phyloP scores from a whole-genome alignment of 306 rosid genomes.

The Glycine soja region DNA sequence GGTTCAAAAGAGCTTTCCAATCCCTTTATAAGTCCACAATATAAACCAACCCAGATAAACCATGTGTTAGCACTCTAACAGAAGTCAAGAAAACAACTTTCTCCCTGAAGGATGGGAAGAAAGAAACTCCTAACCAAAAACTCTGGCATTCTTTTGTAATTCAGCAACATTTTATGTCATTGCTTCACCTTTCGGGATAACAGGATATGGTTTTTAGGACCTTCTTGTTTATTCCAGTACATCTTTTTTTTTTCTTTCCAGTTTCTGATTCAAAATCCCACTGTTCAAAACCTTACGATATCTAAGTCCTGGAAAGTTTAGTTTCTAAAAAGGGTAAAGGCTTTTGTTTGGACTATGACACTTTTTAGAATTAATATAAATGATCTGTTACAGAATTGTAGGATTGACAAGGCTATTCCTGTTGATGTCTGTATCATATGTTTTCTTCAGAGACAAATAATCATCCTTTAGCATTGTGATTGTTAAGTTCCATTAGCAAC shows the following conservation, averaged over 20 bases:
- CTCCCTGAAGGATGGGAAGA: slow-evolving; percentile 4
- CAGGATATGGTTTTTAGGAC: background rate
- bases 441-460: background rate
- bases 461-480: too few relatives aligned
- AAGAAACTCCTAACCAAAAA: slow-evolving; percentile 14
- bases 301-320: slow-evolving; percentile 18
- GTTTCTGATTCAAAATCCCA: background rate
- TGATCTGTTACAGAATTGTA: background rate
- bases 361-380: background rate
- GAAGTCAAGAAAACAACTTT: slow-evolving; percentile 1
- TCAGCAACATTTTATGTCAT: background rate
- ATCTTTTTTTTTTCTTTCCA: background rate
- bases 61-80: background rate
- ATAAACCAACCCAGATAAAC: background rate
- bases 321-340: slow-evolving; percentile 20
- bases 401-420: slow-evolving; percentile 13
- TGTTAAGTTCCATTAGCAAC: too few relatives aligned
- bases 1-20: slow-evolving; percentile 13
- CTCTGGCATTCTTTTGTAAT: background rate
- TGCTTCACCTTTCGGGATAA: background rate
- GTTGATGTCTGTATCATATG: background rate
- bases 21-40: background rate
- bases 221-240: background rate
- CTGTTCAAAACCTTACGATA: slow-evolving; percentile 5
- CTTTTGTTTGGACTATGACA: background rate